Evolutionary conservation across 73 alveolate species (phyloP).

Genomic region (Durusdinium trenchii): DNA sequence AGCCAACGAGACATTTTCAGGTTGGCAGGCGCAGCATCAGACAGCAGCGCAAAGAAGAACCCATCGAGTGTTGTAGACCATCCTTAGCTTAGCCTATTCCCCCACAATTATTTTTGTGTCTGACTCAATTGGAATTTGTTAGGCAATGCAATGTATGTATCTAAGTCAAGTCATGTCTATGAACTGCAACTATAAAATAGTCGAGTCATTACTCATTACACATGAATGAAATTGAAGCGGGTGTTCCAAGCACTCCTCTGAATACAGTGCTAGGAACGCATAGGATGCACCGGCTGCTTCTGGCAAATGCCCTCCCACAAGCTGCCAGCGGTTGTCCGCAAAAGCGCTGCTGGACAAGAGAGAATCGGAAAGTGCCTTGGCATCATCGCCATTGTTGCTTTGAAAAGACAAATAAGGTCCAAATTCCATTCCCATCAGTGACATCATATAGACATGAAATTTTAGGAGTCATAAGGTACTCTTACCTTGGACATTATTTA

Average conservation of each 20-base stretch:
- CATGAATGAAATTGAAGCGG: too few species aligned
- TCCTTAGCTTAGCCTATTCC: too few species aligned
- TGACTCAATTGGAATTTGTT: too few species aligned
- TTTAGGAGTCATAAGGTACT: too few species aligned
- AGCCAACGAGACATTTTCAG: neutral
- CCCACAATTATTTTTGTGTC: too few species aligned
- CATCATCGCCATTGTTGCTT: neutral
- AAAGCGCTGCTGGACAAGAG: slow-evolving; percentile 34
- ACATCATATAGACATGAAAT: too few species aligned
- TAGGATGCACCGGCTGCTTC: slow-evolving; percentile 38
- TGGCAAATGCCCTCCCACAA: slow-evolving; percentile 11
- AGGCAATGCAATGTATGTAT: too few species aligned
- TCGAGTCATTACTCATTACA: too few species aligned
- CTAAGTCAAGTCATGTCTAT: too few species aligned
- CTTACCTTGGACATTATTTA: too few species aligned
- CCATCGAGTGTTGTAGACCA: neutral
- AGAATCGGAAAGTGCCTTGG: neutral
- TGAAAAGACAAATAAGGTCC: neutral
- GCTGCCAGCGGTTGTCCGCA: slow-evolving; percentile 36
- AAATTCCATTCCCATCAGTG: too few species aligned
- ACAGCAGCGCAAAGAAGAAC: neutral
- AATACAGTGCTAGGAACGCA: neutral
- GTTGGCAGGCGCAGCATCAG: neutral
- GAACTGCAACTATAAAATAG: too few species aligned
- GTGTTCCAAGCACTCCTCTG: neutral